These are phyloP conservation scores for Haplosporangium sp. DNA, from an alignment of 371 early-diverging fungal genomes.

Conservation along the genomic window DNA sequence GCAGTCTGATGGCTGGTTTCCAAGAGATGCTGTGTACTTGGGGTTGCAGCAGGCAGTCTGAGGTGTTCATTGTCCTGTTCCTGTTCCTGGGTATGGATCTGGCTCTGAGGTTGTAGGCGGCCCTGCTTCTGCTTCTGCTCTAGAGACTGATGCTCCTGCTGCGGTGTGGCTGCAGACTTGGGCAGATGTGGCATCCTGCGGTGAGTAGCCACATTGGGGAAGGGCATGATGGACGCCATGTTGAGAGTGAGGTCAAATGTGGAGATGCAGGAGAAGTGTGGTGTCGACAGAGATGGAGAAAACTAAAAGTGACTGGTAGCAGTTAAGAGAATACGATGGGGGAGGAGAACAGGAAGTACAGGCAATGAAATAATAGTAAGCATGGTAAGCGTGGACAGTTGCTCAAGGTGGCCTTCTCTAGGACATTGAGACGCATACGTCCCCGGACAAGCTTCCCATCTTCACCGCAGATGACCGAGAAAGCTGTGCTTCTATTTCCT, in stretches of 20 bases:
- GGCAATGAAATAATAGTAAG: too few species aligned
- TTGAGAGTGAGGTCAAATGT: not conserved
- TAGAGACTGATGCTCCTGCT: not conserved
- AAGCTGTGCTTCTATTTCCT: too few species aligned
- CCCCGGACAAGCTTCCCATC: too few species aligned
- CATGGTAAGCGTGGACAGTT: too few species aligned
- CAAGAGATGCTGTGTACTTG: slow-evolving; percentile 11
- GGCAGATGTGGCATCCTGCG: slow-evolving; percentile 46
- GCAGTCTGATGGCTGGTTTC: slow-evolving; percentile 6
- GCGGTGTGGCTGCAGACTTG: slow-evolving; percentile 9
- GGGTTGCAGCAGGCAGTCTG: slow-evolving; percentile 7
- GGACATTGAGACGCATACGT: too few species aligned
- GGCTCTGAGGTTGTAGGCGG: slow-evolving; percentile 13
- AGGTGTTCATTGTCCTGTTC: slow-evolving; percentile 9
- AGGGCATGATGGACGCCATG: slow-evolving; percentile 53
- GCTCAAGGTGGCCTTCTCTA: too few species aligned
- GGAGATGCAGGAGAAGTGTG: too few species aligned
- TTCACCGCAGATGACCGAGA: too few species aligned
- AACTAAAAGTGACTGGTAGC: too few species aligned
- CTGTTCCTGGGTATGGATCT: slow-evolving; percentile 15
- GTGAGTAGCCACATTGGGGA: slow-evolving; percentile 49
- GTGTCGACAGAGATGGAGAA: too few species aligned
- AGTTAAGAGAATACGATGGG: too few species aligned
- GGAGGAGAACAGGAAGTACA: too few species aligned
- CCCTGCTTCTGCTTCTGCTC: slow-evolving; percentile 13